Base-by-base conservation (phyloP, 257 asterid genomes). In the Solanum rostratum region DNA sequence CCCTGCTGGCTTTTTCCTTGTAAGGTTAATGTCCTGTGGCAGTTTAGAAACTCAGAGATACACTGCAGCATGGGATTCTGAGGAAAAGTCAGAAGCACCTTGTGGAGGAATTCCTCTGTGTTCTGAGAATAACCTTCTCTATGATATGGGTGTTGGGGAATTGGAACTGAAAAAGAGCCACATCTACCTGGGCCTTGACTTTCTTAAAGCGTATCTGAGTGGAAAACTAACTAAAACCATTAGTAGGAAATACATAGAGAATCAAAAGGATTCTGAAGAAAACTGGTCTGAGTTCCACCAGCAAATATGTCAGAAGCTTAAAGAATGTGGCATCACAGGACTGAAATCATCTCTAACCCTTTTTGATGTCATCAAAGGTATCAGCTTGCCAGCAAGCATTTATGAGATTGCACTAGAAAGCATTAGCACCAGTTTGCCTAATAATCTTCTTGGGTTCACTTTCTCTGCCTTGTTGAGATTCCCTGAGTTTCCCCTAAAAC, bases 1-100 rank as follows among this genome's bases (percentile, higher is more conserved):
- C 59, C 84, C 82, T 82, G 96, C 90, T 85, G 94, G 95, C 54
- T 93, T 96, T 86, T 76, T 78, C 13, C 83, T 96, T 19, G 86
- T 96, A 52, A 88, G 95, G 80, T 65, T 93, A 85, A 90, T 92
- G 86, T 91, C 98, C 59, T 90, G 92, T 1, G 98, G 99, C 86
- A 94, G 89, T 87, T 88, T 96, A 82, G 98, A 94, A 85, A 90
- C 91, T 43, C 94, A 92, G 88, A 89, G 84, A 88, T 96, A 92
- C 86, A 49, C 30, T 62, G 95, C 96, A 8, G 87, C 81, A 33
- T 86, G 92, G 93, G 89, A 90, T 69, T 57, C 88, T 15, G 88
- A 86, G 59, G 86, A 79, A 14, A 18, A 50, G 85, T 85, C 84
- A 1, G 84, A 71, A 84, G 85, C 83, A 84, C 80, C 88, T 33